Percentiles rank a stretch among this genome's conserved stretches.
Conservation (phyloP, 768 basidiomycete genomes). For the Exidia glandulosa region DNA sequence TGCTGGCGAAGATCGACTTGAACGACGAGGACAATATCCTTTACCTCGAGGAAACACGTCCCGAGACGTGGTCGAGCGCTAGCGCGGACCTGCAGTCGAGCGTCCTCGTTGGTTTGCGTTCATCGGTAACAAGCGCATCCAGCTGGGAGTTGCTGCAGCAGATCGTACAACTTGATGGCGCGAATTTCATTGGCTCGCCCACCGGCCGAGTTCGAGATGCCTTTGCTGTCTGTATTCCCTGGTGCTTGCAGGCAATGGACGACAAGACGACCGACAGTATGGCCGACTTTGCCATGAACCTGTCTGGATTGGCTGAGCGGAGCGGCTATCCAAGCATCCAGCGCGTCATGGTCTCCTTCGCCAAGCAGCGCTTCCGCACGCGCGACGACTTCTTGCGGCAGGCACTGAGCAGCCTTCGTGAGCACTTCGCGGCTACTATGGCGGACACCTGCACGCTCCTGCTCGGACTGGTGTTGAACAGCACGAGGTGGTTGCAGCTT, state of each 20-base stretch:
- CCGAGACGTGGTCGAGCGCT: constrained; percentile 57
- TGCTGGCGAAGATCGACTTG: constrained; percentile 62
- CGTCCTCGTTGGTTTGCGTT: constrained; percentile 69
- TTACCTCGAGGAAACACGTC: constrained; percentile 56
- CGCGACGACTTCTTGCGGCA: constrained; percentile 91
- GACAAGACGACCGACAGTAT: constrained; percentile 9
- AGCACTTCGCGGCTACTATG: constrained; percentile 72
- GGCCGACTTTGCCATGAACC: constrained; percentile 56
- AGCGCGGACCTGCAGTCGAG: constrained; percentile 54
- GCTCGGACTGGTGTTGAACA: constrained; percentile 78
- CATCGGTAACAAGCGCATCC: constrained; percentile 51
- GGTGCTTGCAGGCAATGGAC: constrained; percentile 75
- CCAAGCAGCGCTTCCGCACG: constrained; percentile 78
- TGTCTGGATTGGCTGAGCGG: constrained; percentile 50
- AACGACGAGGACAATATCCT: constrained; percentile 57
- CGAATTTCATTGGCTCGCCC: constrained; percentile 58
- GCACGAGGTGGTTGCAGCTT: constrained; percentile 67
- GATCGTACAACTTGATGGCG: constrained; percentile 49
- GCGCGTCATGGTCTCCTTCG: constrained; percentile 82
- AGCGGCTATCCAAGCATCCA: constrained; percentile 71
- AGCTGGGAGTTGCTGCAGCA: constrained; percentile 60
- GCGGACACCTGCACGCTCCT: constrained; percentile 74
- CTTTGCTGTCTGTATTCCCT: constrained; percentile 74
- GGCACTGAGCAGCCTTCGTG: constrained; percentile 73
- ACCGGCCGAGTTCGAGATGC: constrained; percentile 68